Percentiles rank a stretch among this genome's conserved stretches.
Conservation (phyloP, 768 basidiomycete genomes). For the Rhizopogon vulgaris region DNA sequence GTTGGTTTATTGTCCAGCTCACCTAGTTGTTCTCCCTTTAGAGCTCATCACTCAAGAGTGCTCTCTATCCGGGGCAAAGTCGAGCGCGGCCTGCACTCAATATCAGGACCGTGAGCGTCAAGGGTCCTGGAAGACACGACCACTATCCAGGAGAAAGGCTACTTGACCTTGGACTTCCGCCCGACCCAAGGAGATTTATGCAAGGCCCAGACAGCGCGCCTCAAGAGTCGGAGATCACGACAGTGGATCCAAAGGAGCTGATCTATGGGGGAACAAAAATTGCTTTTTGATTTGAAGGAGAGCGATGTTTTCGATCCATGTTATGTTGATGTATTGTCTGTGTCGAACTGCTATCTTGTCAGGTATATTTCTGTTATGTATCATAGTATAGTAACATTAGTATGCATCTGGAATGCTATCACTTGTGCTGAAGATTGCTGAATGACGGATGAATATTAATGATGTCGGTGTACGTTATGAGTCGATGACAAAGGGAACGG, state of each 20-base stretch:
- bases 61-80: constrained; percentile 2
- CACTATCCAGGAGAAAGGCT: constrained; percentile 13
- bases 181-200: constrained; percentile 3
- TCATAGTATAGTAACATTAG: constrained; percentile 3
- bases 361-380: constrained; percentile 1
- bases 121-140: background rate
- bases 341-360: background rate
- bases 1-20: background rate
- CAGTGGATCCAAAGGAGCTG: background rate
- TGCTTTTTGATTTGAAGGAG: background rate
- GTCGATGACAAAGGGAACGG: background rate
- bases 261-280: background rate
- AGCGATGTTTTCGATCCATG: background rate
- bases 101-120: constrained; percentile 9
- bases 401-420: constrained; percentile 4
- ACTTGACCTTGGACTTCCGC: constrained; percentile 8
- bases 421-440: background rate
- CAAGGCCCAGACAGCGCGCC: background rate
- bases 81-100: constrained; percentile 1
- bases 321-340: background rate
- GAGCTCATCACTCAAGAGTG: constrained; percentile 5
- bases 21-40: background rate
- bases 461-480: background rate
- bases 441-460: too few species aligned
- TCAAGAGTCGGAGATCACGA: constrained; percentile 1